Evolutionary conservation across 1,139 yeast species (phyloP).

Genomic region (Meyerozyma smithsonii): DNA sequence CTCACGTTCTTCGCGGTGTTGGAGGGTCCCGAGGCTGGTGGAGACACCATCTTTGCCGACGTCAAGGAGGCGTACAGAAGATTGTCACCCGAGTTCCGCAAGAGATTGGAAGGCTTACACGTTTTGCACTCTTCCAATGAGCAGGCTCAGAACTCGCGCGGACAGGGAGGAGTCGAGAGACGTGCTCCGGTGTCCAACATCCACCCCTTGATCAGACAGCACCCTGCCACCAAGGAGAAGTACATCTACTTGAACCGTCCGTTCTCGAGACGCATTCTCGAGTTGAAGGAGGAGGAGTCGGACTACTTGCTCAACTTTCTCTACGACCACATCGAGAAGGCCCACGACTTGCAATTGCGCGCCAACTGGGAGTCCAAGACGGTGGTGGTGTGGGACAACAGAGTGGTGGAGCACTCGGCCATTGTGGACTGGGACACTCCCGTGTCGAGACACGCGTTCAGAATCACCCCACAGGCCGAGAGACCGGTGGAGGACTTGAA

Average conservation of each 20-base stretch:
- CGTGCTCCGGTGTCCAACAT: constrained; percentile 24
- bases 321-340: constrained; percentile 14
- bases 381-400: constrained; percentile 23
- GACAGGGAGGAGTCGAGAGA: constrained; percentile 21
- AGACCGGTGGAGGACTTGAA: constrained; percentile 14
- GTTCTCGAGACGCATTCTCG: constrained; percentile 23
- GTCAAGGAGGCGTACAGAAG: constrained; percentile 28
- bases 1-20: constrained; percentile 13
- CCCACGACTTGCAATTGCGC: constrained; percentile 50
- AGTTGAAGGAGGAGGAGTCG: constrained; percentile 25
- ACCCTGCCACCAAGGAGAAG: constrained; percentile 25
- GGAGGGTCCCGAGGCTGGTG: constrained; percentile 15
- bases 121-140: constrained; percentile 23
- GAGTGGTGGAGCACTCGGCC: constrained; percentile 21
- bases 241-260: constrained; percentile 21
- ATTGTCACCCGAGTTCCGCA: constrained; percentile 24
- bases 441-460: constrained; percentile 35
- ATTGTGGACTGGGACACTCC: constrained; percentile 37
- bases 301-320: constrained; percentile 20
- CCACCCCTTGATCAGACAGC: constrained; percentile 24
- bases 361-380: constrained; percentile 51
- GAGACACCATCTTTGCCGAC: constrained; percentile 28
- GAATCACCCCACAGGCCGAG: constrained; percentile 10
- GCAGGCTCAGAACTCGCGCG: constrained; percentile 18
- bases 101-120: constrained; percentile 22